Conservation (phyloP, 768 basidiomycete genomes). For the Boletus sp. region DNA sequence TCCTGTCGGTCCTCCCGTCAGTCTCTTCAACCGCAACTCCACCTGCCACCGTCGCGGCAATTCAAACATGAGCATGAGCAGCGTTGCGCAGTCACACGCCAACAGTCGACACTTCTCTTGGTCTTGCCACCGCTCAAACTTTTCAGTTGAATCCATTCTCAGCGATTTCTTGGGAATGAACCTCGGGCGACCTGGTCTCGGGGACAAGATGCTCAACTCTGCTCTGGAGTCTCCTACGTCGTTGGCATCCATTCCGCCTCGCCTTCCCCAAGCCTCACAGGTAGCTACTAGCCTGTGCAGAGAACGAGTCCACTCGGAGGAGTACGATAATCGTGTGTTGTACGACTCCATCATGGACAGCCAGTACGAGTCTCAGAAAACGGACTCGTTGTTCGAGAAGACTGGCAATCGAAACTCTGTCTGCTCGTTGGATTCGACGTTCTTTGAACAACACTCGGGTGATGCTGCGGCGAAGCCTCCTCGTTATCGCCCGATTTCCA, state of each 20-base stretch:
- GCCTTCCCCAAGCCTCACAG: constrained; percentile 45
- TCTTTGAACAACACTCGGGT: constrained; percentile 46
- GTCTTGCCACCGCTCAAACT: constrained; percentile 55
- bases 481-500: constrained; percentile 65
- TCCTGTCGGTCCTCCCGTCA: constrained; percentile 65
- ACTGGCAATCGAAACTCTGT: constrained; percentile 50
- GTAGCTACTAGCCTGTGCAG: constrained; percentile 14
- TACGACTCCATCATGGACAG: constrained; percentile 70
- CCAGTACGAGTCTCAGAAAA: constrained; percentile 38
- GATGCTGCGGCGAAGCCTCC: constrained; percentile 39
- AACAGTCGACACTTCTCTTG: constrained; percentile 57
- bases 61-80: constrained; percentile 57
- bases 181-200: constrained; percentile 70
- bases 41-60: constrained; percentile 53
- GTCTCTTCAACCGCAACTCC: constrained; percentile 68
- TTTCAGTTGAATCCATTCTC: constrained; percentile 61
- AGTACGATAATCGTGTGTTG: constrained; percentile 38
- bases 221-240: constrained; percentile 51
- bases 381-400: constrained; percentile 64
- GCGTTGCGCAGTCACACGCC: constrained; percentile 56
- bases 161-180: constrained; percentile 60
- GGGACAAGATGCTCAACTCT: constrained; percentile 86
- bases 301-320: constrained; percentile 9
- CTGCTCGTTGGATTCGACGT: constrained; percentile 57
- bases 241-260: constrained; percentile 62